Conservation (phyloP, 495 filamentous ascomycete species). For the Entonaema liquescens region DNA sequence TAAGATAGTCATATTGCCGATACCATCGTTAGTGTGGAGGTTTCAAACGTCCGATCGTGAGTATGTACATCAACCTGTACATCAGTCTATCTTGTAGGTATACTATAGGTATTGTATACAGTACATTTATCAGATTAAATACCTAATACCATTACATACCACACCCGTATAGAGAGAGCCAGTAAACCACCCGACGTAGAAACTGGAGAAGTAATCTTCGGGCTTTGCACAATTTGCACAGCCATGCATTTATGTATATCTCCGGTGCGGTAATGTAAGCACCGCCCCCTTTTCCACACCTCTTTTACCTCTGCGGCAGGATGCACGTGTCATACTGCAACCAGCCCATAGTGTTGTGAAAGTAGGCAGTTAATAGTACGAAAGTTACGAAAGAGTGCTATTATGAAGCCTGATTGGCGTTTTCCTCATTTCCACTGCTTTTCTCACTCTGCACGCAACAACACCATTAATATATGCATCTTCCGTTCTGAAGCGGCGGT, state of each 20-base stretch:
- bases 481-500: conserved; percentile 32
- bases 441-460: conserved; percentile 36
- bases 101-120: background rate
- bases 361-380: conserved; percentile 1
- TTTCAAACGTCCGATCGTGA: conserved; percentile 18
- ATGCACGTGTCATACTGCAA: conserved; percentile 31
- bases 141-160: too few species aligned
- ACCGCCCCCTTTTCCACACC: conserved; percentile 35
- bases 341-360: conserved; percentile 16
- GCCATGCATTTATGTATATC: conserved; percentile 18
- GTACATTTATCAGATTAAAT: background rate
- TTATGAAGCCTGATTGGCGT: conserved; percentile 23
- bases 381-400: conserved; percentile 13
- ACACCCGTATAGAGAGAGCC: too few species aligned
- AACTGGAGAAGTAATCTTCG: background rate
- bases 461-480: conserved; percentile 32
- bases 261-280: conserved; percentile 14
- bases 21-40: conserved; percentile 31
- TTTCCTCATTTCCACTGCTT: conserved; percentile 11
- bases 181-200: too few species aligned
- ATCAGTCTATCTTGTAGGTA: background rate
- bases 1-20: conserved; percentile 28
- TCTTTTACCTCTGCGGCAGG: conserved; percentile 5
- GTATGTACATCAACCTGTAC: conserved; percentile 2
- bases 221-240: conserved; percentile 28